phyloP scores from a whole-genome alignment of 2,329 filamentous ascomycete genomes.

The Nemania serpens region DNA sequence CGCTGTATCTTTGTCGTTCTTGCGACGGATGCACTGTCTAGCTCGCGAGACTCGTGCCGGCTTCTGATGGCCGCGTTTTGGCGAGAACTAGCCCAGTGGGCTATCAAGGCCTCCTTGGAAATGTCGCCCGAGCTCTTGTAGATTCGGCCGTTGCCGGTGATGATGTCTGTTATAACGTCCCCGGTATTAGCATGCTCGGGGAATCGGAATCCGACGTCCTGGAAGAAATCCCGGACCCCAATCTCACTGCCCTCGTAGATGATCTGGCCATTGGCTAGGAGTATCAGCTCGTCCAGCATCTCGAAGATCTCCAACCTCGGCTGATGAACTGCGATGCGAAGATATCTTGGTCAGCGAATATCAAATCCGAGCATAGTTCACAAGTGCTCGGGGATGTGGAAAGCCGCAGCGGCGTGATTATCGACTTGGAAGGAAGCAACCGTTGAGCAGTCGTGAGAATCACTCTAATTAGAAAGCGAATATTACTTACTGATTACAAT shows the following conservation, averaged over 20 bases:
- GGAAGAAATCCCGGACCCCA: slow-evolving; percentile 54
- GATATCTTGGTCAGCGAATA: background rate
- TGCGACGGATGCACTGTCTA: slow-evolving; percentile 42
- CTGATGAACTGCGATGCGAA: slow-evolving; percentile 51
- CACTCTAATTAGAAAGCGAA: background rate
- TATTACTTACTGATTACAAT: slow-evolving; percentile 52
- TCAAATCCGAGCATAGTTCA: background rate
- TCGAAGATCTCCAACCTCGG: slow-evolving; percentile 63
- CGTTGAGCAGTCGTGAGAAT: background rate
- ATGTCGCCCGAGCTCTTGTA: slow-evolving; percentile 55
- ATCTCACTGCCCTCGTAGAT: slow-evolving; percentile 57
- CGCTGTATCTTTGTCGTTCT: slow-evolving; percentile 48
- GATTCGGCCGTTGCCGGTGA: slow-evolving; percentile 58
- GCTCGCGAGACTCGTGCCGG: slow-evolving; percentile 36
- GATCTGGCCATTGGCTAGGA: slow-evolving; percentile 58
- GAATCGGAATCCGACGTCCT: slow-evolving; percentile 57
- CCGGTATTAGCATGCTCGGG: slow-evolving; percentile 56
- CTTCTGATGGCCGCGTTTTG: slow-evolving; percentile 32
- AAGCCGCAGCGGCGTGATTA: background rate
- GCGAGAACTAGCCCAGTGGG: slow-evolving; percentile 49
- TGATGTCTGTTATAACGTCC: slow-evolving; percentile 65
- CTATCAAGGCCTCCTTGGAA: slow-evolving; percentile 54
- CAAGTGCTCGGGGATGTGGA: background rate
- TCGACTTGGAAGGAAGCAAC: background rate
- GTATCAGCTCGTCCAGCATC: slow-evolving; percentile 59